Evolutionary conservation across 1,284 basidiomycete genomes (phyloP), one percentile per base, ranked within the genome.

Genomic region (Marasmius fiardii): DNA sequence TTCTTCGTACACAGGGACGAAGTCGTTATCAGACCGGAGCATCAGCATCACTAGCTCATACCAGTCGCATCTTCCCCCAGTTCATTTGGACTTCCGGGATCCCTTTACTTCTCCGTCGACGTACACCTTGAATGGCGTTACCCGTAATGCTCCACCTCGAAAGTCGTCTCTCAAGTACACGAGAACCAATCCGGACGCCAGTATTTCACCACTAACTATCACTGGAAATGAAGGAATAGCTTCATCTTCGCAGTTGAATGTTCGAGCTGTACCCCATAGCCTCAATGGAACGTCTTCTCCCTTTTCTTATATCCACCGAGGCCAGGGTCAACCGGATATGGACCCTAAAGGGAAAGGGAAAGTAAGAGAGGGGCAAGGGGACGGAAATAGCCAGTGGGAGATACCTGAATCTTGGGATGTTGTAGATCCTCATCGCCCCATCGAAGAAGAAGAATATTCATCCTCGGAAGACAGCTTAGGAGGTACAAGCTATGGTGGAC

Each of bases 401-500:
- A 43, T 54, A 14, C 70, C 70, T 2, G 70, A 71, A 53, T 72
- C 70, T 12, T 73, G 71, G 71, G 70, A 58, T 31, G 68, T 73
- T 21, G 62, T 71, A 56, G 58, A 52, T 31, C 62, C 39, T 41
- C 39, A 41, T n/a, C 39, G 20, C 7, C 8, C 20, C n/a, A 8
- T 58, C 1, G 65, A 61, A 1, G 68, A 62, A 2, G 63, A 64
- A 16, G 52, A n/a, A 5, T 54, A 65, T 24, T 67, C 67, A 23
- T 57, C 61, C 11, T 69, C 66, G 26, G 72, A 60, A 24, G 71
- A 58, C 28, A 51, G 37, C 26, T 37, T 28, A 43, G 23, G 54
- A 37, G 52, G 31, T 20, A 23, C 37, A 11, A 39, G 35, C 14
- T 51, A 14, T 37, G 48, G 45, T 10, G 33, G 45, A 10, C 48